Base-by-base conservation (phyloP, 495 filamentous ascomycete species). In the Trichoderma virens region DNA sequence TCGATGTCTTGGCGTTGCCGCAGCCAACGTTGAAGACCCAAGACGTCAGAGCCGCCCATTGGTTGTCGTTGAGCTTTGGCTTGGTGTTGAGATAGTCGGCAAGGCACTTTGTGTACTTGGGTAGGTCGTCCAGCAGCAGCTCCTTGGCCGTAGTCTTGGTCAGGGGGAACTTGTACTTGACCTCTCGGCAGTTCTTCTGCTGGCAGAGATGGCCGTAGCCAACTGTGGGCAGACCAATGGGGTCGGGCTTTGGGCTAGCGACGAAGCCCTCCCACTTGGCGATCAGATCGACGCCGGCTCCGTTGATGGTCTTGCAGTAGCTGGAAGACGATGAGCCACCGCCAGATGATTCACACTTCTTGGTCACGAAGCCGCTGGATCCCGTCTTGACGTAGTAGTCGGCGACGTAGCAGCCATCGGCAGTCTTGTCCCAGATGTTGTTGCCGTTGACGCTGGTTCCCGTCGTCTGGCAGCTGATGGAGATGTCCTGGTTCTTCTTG, bases 21-120 rank as follows among this genome's bases (percentile, higher is more conserved):
- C 78, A 82, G 23, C 81, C 81, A 14, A 79, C 73, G 69, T 82
- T 83, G 72, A 76, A 82, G 11, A 79, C 71, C 73, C 76, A 83
- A 62, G 71, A 75, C 35, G 80, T 74, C 9, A 83, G 70, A 0
- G 80, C 80, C 34, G 79, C 81, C 67, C 78, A 83, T 67, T 82
- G 74, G 69, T 83, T 82, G 14, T 69, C 72, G 66, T 80, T 82
- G 56, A 83, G 74, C 18, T 67, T 70, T 39, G 76, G 74, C 9
- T 63, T 65, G 59, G 68, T 66, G 30, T 70, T 74, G 38, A 35
- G 56, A 60, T 6, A 5, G 27, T 30, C 20, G n/a, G 14, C 20
- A 16, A 23, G 56, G 56, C 28, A 23, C 72, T 71, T 61, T 78
- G 67, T 28, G 66, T 62, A 18, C 73, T 76, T 65, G 82, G 72